Percentiles rank a stretch among this genome's conserved stretches.
Evolutionary conservation across 2,329 filamentous ascomycete genomes (phyloP).

Genomic region (Penicillium glabrum): DNA sequence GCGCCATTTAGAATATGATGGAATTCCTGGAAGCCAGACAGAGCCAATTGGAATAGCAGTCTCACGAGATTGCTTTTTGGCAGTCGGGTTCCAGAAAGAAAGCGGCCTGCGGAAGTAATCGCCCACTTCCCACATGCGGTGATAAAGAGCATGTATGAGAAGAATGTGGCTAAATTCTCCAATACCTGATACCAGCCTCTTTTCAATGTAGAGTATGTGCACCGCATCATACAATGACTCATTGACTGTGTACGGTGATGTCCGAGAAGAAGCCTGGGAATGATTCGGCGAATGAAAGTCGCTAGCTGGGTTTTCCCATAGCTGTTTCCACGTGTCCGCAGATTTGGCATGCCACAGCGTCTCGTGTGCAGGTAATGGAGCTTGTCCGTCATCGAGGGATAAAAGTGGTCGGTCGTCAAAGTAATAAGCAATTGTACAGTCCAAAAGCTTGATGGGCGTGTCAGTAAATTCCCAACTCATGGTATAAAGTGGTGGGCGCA

Average conservation of each 20-base stretch:
- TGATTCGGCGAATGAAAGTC: slow-evolving; percentile 1
- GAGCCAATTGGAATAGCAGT: slow-evolving; percentile 34
- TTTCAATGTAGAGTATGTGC: slow-evolving; percentile 51
- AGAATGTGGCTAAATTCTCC: slow-evolving; percentile 53
- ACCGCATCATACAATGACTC: slow-evolving; percentile 44
- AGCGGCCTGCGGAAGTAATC: slow-evolving; percentile 47
- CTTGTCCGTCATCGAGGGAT: slow-evolving; percentile 43
- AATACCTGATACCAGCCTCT: slow-evolving; percentile 43
- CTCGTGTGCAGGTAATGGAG: slow-evolving; percentile 42
- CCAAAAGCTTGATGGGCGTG: slow-evolving; percentile 34
- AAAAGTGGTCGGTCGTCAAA: slow-evolving; percentile 36
- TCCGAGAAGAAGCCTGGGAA: not conserved
- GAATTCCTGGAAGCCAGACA: slow-evolving; percentile 50
- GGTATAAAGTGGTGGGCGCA: slow-evolving; percentile 1
- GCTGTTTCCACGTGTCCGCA: slow-evolving; percentile 32
- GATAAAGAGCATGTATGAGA: slow-evolving; percentile 52
- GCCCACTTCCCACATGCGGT: slow-evolving; percentile 51
- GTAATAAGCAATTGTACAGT: slow-evolving; percentile 43
- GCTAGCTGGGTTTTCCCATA: slow-evolving; percentile 24
- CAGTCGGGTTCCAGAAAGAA: slow-evolving; percentile 48
- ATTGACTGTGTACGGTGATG: slow-evolving; percentile 18
- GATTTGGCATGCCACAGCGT: slow-evolving; percentile 41
- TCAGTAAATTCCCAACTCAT: not conserved
- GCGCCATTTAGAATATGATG: slow-evolving; percentile 49
- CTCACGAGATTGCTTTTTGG: slow-evolving; percentile 38